Conservation (phyloP, 768 basidiomycete species). For the Suillus luteus region DNA sequence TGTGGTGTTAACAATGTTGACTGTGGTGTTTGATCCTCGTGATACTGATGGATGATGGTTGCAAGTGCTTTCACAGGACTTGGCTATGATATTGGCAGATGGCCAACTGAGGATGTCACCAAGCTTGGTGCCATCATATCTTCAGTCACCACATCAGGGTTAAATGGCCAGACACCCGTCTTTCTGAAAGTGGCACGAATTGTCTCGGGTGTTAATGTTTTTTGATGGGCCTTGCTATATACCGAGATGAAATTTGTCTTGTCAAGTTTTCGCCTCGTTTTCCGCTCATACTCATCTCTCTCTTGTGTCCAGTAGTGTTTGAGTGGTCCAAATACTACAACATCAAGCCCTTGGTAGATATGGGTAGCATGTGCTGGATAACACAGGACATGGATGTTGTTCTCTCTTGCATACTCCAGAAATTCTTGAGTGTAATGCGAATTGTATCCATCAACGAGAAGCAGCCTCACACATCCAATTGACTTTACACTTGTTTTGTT, state of each 20-base stretch:
- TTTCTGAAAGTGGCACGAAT: slow-evolving; percentile 33
- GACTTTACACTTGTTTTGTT: slow-evolving; percentile 27
- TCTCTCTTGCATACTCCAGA: slow-evolving; percentile 27
- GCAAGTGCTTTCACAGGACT: slow-evolving; percentile 4
- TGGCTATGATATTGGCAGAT: slow-evolving; percentile 22
- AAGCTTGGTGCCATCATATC: slow-evolving; percentile 32
- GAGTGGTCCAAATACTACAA: slow-evolving; percentile 35
- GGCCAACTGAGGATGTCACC: slow-evolving; percentile 26
- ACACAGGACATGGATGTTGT: slow-evolving; percentile 43
- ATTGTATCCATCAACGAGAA: slow-evolving; percentile 26
- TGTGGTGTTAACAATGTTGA: too few species aligned
- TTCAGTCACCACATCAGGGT: slow-evolving; percentile 23
- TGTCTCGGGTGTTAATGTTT: slow-evolving; percentile 25
- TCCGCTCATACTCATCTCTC: slow-evolving; percentile 5
- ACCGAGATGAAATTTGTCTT: slow-evolving; percentile 15
- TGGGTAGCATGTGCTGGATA: slow-evolving; percentile 51
- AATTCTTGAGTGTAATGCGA: slow-evolving; percentile 22
- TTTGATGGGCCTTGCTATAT: slow-evolving; percentile 18
- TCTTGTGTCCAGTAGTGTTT: slow-evolving; percentile 31
- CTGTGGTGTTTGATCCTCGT: too few species aligned
- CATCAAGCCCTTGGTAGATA: slow-evolving; percentile 45
- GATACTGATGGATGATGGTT: too few species aligned
- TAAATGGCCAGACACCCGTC: slow-evolving; percentile 34
- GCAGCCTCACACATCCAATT: slow-evolving; percentile 26
- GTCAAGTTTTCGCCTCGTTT: slow-evolving; percentile 1